Base-by-base conservation (phyloP, 106 monocot genomes). In the Phalaenopsis aphrodite region DNA sequence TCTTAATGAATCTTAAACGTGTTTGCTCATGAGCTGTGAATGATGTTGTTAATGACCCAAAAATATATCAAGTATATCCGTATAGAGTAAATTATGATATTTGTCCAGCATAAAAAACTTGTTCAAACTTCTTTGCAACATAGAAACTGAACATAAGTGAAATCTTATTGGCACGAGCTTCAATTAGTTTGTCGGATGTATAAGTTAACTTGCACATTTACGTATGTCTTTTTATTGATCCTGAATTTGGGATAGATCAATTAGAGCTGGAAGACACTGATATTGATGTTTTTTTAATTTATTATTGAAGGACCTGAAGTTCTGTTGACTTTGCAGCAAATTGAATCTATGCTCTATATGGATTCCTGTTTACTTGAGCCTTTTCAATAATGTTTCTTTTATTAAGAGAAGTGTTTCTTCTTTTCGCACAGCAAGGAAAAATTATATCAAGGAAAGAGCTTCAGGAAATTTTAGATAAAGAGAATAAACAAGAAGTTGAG, bases 381-480 rank as follows among this genome's bases (percentile, higher is more conserved):
- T 71, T 41, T 36, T 71, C 15, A 41, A 15, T 14, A 71, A 71
- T 38, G 15, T 21, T 15, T 52, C 52, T 52, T 52, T 41, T 71
- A 71, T 39, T 71, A 3, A 14, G 71, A 39, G 42, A 74, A 74
- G 19, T 43, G 21, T 37, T 47, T 43, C 38, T 64, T 7, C 72
- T 78, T 46, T 71, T 67, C 77, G 41, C 57, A 69, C 86, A 95
- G 95, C 84, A 93, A 85, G 89, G 95, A 12, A 76, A 91, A 79
- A 84, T 96, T 9, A 91, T 91, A 76, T 80, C 93, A 73, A 85
- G 93, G 76, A 85, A 89, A 61, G 95, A 96, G 61, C 91, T 93
- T 82, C 84, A 93, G 41, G 73, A 85, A 83, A 80, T 88, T 69
- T 85, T 96, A 75, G 88, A 89, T 16, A 91, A 93, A 84, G 95